Conservation (phyloP, 1,139 yeast species). For the Wickerhamomyces sp. region DNA sequence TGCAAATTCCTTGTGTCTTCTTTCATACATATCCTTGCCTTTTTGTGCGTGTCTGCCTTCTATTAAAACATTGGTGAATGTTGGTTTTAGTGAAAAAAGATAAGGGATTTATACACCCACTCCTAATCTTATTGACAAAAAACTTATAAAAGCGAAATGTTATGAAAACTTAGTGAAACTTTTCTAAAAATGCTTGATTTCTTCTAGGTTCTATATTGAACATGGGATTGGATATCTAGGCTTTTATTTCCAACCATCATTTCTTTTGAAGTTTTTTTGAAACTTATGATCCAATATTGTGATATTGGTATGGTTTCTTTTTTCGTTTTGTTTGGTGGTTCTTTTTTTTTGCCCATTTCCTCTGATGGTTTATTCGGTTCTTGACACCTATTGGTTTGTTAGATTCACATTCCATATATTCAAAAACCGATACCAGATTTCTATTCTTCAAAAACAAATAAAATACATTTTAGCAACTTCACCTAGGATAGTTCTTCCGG, state of each 20-base stretch:
- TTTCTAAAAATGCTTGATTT: not conserved
- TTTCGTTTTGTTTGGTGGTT: slow-evolving; percentile 1
- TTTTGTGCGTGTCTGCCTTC: not conserved
- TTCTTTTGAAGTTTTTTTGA: slow-evolving; percentile 1
- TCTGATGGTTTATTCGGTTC: too few species aligned
- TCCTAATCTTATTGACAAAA: not conserved
- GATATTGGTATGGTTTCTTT: not conserved
- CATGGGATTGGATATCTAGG: not conserved
- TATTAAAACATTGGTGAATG: too few species aligned
- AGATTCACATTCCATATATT: not conserved
- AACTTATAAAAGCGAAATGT: slow-evolving; percentile 1
- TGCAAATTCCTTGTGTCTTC: not conserved
- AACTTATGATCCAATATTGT: not conserved
- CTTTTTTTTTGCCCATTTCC: not conserved
- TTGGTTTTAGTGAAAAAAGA: too few species aligned
- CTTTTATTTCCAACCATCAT: not conserved
- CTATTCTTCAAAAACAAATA: too few species aligned
- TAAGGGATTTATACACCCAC: too few species aligned
- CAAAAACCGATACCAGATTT: not conserved
- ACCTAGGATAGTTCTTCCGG: too few species aligned
- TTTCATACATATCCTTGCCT: slow-evolving; percentile 1
- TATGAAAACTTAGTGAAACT: not conserved
- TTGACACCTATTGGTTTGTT: not conserved
- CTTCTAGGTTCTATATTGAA: too few species aligned
- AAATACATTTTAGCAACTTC: too few species aligned